Conservation (phyloP, 352 stramenopile species). For the Discostella stelligera region DNA sequence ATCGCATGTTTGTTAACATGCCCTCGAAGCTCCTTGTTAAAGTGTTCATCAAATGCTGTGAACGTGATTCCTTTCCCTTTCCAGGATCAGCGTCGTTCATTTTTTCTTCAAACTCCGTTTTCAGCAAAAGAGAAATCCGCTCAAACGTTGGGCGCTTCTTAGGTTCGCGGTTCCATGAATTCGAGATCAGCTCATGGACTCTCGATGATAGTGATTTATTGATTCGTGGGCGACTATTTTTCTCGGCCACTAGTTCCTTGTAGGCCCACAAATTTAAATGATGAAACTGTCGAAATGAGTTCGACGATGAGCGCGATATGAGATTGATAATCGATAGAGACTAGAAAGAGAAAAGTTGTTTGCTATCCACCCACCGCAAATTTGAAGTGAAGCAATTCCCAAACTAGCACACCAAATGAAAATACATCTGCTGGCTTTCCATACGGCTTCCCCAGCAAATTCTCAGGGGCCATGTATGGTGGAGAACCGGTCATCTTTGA, state of each 20-base stretch:
- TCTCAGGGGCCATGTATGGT: constrained; percentile 50
- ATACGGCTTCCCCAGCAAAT: constrained; percentile 53
- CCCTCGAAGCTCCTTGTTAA: constrained; percentile 30
- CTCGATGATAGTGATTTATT: constrained; percentile 25
- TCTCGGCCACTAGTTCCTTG: constrained; percentile 18
- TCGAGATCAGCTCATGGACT: constrained; percentile 37
- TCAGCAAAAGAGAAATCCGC: constrained; percentile 29
- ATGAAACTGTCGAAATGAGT: constrained; percentile 32
- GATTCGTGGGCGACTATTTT: constrained; percentile 34
- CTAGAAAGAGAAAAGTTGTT: neutral
- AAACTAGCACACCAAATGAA: constrained; percentile 50
- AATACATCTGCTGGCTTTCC: constrained; percentile 52
- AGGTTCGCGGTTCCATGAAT: constrained; percentile 33
- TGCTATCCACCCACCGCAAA: constrained; percentile 26
- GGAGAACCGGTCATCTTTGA: constrained; percentile 24
- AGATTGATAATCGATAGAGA: neutral
- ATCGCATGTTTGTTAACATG: neutral
- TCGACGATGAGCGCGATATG: neutral
- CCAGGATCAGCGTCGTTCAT: neutral
- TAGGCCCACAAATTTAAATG: constrained; percentile 25
- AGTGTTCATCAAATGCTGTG: constrained; percentile 17
- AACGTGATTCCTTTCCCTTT: constrained; percentile 8
- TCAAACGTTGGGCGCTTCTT: constrained; percentile 37
- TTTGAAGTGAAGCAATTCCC: constrained; percentile 51
- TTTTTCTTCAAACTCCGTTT: constrained; percentile 23